Percentiles rank a stretch among this genome's conserved stretches.
Conservation (phyloP, 148 eudicot species). For the Amaranthus cruentus region DNA sequence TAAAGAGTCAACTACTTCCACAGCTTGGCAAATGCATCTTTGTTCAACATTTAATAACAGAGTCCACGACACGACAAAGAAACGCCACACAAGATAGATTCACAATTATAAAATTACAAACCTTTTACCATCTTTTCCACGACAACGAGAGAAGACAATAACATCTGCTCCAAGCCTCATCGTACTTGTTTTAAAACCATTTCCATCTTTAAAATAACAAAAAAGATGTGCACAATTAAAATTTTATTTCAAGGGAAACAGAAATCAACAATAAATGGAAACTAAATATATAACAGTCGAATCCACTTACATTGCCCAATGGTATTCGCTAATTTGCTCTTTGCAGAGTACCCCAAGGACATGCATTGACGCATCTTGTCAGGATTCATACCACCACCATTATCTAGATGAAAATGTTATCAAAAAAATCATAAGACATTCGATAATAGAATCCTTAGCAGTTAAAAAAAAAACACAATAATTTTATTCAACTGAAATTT, state of each 20-base stretch:
- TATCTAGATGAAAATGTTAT: conserved; percentile 36
- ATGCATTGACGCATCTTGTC: conserved; percentile 90
- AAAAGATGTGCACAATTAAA: conserved; percentile 6
- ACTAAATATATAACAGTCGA: neutral
- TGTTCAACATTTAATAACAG: neutral
- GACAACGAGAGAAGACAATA: conserved; percentile 81
- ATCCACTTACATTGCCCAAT: conserved; percentile 81
- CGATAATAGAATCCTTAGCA: neutral
- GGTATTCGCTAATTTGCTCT: conserved; percentile 80
- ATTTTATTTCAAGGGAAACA: neutral
- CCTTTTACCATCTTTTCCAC: conserved; percentile 63
- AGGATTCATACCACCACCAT: conserved; percentile 97
- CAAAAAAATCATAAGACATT: conserved; percentile 6
- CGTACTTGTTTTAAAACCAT: conserved; percentile 97
- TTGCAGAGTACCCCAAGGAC: conserved; percentile 93
- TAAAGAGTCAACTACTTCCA: neutral
- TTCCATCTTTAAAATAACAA: conserved; percentile 56
- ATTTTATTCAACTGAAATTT: neutral
- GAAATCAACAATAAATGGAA: neutral
- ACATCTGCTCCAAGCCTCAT: conserved; percentile 99
- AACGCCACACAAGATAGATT: neutral
- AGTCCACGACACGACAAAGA: neutral
- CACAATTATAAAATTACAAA: conserved; percentile 13
- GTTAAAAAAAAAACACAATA: neutral
- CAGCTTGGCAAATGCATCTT: neutral